Base-by-base conservation (phyloP, 257 asterid genomes). In the Paraleonurus japonicus region DNA sequence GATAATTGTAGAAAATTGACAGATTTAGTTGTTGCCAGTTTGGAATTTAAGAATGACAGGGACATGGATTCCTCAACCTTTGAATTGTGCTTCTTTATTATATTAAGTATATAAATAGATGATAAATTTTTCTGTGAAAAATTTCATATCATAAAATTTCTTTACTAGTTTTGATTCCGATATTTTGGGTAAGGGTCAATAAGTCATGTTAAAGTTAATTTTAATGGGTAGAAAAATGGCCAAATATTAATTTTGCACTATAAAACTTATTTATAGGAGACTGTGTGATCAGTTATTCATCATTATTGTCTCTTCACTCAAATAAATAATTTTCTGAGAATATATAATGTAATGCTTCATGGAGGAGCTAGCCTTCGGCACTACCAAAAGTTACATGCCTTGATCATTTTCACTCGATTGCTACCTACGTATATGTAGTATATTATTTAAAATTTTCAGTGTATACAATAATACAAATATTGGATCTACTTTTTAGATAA, bases 11-110 rank as follows among this genome's bases (percentile, higher is more conserved):
- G n/a, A n/a, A n/a, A n/a, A n/a, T n/a, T n/a, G n/a, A n/a, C n/a
- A n/a, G 65, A 73, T 69, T n/a, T 76, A 72, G 81, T 73, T 78
- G 88, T 71, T 68, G 84, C 78, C 84, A 79, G 74, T 73, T 65
- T 41, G 80, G 69, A 0, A 45, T 24, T 55, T 11, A 57, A 69
- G 68, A 60, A 53, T 75, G 67, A 70, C 75, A 73, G 65, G 62
- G 60, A 66, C 35, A 59, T 73, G 69, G 79, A 80, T 82, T 80
- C 82, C 70, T 62, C 39, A 55, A 33, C 73, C 43, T 78, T 48
- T 43, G n/a, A 61, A 37, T 64, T 35, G 66, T 79, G 83, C 70
- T 74, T 68, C 79, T 74, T 74, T 57, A 65, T 30, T 24, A 24
- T 60, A n/a, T n/a, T 17, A 69, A 74, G 82, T 60, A 12, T 41